These are phyloP conservation scores for Eucalyptus camaldulensis DNA, from an alignment of 345 rosid genomes.

Conservation along the genomic window DNA sequence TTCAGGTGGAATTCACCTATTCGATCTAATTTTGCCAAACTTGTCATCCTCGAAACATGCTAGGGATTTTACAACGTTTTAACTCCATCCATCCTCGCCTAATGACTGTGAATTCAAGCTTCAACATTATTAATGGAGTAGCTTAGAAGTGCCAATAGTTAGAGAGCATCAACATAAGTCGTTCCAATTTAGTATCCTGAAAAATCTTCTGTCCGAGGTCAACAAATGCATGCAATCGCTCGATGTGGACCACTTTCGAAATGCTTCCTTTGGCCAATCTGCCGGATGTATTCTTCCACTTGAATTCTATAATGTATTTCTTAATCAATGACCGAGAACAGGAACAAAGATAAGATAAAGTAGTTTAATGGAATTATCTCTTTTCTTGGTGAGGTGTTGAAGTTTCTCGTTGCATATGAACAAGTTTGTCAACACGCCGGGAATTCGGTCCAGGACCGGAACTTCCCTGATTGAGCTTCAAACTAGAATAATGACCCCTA, in stretches of 20 bases:
- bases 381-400: not conserved
- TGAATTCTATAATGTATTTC: not conserved
- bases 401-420: not conserved
- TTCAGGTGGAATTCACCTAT: no score
- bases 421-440: not conserved
- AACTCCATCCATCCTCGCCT: not conserved
- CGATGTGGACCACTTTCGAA: no score
- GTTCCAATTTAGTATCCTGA: not conserved
- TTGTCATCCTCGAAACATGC: no score
- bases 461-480: not conserved
- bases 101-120: not conserved
- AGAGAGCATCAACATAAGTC: not conserved
- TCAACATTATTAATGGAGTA: not conserved
- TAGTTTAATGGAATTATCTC: not conserved
- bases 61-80: no score
- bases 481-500: not conserved
- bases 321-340: not conserved
- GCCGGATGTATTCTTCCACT: not conserved
- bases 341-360: not conserved
- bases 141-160: no score
- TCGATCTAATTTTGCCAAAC: no score
- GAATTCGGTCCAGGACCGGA: not conserved
- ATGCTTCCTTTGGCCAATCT: not conserved
- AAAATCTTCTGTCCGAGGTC: not conserved
- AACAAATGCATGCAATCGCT: not conserved